phyloP scores from a whole-genome alignment of 179 eudicot species.

The Silene vulgaris region DNA sequence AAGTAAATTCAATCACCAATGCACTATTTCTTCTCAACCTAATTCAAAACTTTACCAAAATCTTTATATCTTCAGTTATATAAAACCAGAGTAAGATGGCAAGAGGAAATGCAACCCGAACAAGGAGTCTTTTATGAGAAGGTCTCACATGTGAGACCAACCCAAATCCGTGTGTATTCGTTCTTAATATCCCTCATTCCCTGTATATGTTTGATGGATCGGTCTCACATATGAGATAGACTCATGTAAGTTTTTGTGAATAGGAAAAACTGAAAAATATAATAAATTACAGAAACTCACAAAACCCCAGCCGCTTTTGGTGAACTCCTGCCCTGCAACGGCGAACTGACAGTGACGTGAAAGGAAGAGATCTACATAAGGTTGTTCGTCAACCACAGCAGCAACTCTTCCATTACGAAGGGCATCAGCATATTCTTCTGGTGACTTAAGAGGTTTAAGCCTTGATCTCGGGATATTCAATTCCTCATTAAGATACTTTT shows the following conservation, averaged over 20 bases:
- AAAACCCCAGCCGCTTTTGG: constrained; percentile 54
- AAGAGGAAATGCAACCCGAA: not conserved
- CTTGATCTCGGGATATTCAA: constrained; percentile 48
- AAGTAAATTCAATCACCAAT: not conserved
- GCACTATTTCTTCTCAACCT: too few relatives aligned
- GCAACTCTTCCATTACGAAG: constrained; percentile 47
- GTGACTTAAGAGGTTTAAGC: constrained; percentile 36
- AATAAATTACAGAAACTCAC: constrained; percentile 32
- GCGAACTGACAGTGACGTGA: constrained; percentile 46
- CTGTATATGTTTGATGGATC: not conserved
- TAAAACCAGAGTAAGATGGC: not conserved
- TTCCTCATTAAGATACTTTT: constrained; percentile 44
- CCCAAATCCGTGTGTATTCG: not conserved
- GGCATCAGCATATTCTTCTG: constrained; percentile 43
- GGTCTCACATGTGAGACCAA: too few relatives aligned
- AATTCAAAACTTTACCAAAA: not conserved
- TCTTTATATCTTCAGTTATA: not conserved
- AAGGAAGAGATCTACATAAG: constrained; percentile 54
- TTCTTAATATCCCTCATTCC: not conserved
- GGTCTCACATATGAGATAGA: not conserved
- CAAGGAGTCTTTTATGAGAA: too few relatives aligned
- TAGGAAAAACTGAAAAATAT: not conserved
- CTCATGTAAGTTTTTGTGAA: not conserved
- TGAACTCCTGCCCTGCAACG: constrained; percentile 55
- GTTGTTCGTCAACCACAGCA: constrained; percentile 62